phyloP scores from a whole-genome alignment of 2,329 filamentous ascomycete species.

The Blumeriella jaapii region DNA sequence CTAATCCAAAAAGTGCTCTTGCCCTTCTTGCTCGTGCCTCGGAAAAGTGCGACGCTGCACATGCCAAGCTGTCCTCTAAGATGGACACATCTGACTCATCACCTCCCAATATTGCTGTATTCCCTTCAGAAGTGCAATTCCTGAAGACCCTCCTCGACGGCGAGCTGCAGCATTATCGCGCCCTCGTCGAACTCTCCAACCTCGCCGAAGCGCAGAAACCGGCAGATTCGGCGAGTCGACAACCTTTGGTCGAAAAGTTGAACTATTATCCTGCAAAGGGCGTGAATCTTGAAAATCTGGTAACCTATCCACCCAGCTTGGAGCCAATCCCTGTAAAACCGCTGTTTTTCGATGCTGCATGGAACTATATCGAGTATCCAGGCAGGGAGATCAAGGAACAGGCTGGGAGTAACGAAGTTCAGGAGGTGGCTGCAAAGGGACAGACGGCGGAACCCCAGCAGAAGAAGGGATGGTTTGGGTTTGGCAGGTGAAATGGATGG shows the following conservation, averaged over 20 bases:
- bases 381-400: slow-evolving; percentile 36
- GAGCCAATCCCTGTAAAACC: slow-evolving; percentile 84
- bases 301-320: slow-evolving; percentile 76
- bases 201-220: slow-evolving; percentile 32
- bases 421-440: slow-evolving; percentile 20
- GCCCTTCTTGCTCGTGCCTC: slow-evolving; percentile 68
- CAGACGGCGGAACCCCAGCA: slow-evolving; percentile 32
- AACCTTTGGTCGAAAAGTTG: slow-evolving; percentile 64
- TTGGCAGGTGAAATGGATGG: slow-evolving; percentile 29
- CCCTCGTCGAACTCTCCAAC: slow-evolving; percentile 71
- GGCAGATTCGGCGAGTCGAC: slow-evolving; percentile 18
- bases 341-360: slow-evolving; percentile 89
- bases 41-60: slow-evolving; percentile 44
- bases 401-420: slow-evolving; percentile 13
- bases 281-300: slow-evolving; percentile 68
- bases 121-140: slow-evolving; percentile 42
- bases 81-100: slow-evolving; percentile 29
- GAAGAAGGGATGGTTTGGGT: slow-evolving; percentile 71
- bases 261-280: slow-evolving; percentile 59
- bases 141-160: slow-evolving; percentile 53
- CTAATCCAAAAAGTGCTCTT: slow-evolving; percentile 66
- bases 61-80: slow-evolving; percentile 33
- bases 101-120: slow-evolving; percentile 59
- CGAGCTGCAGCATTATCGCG: slow-evolving; percentile 70
- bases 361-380: slow-evolving; percentile 95